These are phyloP conservation scores for Citrus maxima DNA, from an alignment of 345 rosid genomes.

Conservation along the genomic window DNA sequence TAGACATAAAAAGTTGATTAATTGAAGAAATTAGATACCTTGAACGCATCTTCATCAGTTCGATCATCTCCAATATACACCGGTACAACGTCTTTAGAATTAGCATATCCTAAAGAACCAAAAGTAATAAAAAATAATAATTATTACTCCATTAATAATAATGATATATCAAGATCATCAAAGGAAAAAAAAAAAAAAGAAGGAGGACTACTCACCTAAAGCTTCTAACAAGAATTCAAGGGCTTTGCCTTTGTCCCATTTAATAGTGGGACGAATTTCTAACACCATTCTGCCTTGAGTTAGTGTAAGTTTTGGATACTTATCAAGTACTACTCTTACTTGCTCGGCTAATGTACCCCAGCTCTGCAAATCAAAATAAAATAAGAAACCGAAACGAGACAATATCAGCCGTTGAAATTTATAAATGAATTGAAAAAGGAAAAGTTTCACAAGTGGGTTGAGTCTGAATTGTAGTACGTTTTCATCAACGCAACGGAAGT, in stretches of 20 bases:
- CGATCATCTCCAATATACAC: constrained; percentile 95
- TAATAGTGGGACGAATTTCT: constrained; percentile 89
- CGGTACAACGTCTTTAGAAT: constrained; percentile 65
- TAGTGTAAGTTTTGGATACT: constrained; percentile 68
- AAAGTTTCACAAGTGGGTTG: not conserved
- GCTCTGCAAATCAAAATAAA: constrained; percentile 34
- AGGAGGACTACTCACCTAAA: constrained; percentile 43
- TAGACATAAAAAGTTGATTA: not conserved
- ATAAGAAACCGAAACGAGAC: not conserved
- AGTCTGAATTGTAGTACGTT: constrained; percentile 38
- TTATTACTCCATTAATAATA: not conserved
- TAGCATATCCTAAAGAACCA: constrained; percentile 50
- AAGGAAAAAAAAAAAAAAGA: not conserved
- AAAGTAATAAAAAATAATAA: not conserved
- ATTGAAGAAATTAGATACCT: constrained; percentile 35
- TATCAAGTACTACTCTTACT: constrained; percentile 55
- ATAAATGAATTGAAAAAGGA: not conserved
- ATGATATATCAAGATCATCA: not conserved
- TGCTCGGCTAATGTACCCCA: constrained; percentile 66
- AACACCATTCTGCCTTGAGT: constrained; percentile 89
- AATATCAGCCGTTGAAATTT: not conserved
- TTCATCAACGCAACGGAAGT: constrained; percentile 90
- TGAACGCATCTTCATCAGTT: constrained; percentile 93
- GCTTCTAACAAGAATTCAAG: constrained; percentile 76
- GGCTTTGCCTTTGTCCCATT: constrained; percentile 98